Evolutionary conservation across 225 moss, liverwort and hornwort species (phyloP).

Genomic region (Neckera pumila): DNA sequence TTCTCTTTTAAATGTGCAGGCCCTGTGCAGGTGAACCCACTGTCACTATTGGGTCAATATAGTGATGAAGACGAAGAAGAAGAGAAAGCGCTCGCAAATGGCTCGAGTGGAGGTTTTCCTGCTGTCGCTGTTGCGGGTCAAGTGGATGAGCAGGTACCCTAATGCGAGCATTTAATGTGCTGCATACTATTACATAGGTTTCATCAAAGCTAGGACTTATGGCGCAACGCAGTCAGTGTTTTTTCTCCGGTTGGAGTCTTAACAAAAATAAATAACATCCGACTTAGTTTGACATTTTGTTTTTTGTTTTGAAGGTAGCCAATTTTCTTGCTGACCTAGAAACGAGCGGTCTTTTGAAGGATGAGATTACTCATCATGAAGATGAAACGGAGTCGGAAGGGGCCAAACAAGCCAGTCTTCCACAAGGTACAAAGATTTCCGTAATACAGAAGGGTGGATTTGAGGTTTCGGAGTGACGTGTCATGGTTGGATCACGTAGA

Average conservation of each 20-base stretch:
- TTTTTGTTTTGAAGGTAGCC: slow-evolving; percentile 35
- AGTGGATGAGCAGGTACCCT: slow-evolving; percentile 47
- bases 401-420: neutral
- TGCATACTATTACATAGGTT: neutral
- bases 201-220: neutral
- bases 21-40: slow-evolving; percentile 48
- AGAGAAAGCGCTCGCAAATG: slow-evolving; percentile 21
- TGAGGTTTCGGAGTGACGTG: neutral
- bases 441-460: neutral
- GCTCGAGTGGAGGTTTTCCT: slow-evolving; percentile 6
- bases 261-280: neutral
- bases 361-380: slow-evolving; percentile 9
- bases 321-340: slow-evolving; percentile 50
- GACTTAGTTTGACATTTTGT: neutral
- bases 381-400: slow-evolving; percentile 9
- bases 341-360: slow-evolving; percentile 48
- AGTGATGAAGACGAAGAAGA: slow-evolving; percentile 66
- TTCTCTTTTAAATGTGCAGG: slow-evolving; percentile 37
- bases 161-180: neutral
- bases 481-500: neutral
- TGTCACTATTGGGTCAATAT: slow-evolving; percentile 53
- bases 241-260: neutral
- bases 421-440: slow-evolving; percentile 4
- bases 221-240: neutral
- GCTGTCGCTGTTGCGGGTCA: slow-evolving; percentile 17